Evolutionary conservation across 2,329 filamentous ascomycete species (phyloP), one percentile per base, ranked within the genome.

Genomic region (Venturia aucupariae): DNA sequence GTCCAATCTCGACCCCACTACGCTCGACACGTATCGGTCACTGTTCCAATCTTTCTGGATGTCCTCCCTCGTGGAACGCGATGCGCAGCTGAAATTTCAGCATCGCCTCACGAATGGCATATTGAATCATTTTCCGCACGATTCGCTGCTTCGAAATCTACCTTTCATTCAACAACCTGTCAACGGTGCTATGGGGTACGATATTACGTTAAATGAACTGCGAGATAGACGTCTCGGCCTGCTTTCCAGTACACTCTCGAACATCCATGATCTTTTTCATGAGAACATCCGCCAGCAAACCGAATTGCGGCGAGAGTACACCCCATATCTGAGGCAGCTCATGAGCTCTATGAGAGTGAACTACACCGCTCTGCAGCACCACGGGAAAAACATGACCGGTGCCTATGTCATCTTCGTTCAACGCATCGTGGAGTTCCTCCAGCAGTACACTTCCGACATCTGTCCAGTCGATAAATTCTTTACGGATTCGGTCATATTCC

Each of bases 371-470:
- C 74, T 85, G 15, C 68, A 72, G 32, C 75, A 78, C 61, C 69
- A 69, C 3, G 60, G 64, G 24, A 65, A 67, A 4, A 68, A 70
- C 6, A 76, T 78, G 4, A 79, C 79, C 60, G 81, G 84, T 13
- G 75, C 78, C 2, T 87, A 87, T 69, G 82, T 86, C 7, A 77
- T 80, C 11, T 87, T 88, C 69, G 84, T 87, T 5, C 85, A 88
- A 65, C 74, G 77, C 19, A 76, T 87, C 2, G 79, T 88, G 2
- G 79, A 81, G 24, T 82, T 82, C 66, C 72, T 87, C 59, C 85
- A 87, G 68, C 83, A 88, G 68, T 81, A 87, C 67, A 82, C 81
- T 0, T 76, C 78, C 39, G 81, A 85, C 22, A 84, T 86, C 39
- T 81, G 78, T 67, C 76, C 79, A 0, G 76, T 87, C 19, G 79